Evolutionary conservation across 169 alveolate genomes (phyloP).

Genomic region (Pseudocohnilembus persalinus): DNA sequence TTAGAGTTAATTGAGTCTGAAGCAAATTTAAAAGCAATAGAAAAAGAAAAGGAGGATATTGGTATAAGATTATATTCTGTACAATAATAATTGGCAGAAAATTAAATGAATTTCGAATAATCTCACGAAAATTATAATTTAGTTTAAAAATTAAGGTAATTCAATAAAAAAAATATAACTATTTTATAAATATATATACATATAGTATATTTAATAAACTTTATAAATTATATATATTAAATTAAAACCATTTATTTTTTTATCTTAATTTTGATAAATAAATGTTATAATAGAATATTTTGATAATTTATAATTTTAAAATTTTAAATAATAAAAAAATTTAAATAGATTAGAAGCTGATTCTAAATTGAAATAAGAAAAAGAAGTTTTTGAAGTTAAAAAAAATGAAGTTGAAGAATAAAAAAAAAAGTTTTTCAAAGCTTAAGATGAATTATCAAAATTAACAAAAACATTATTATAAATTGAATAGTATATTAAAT

Average conservation of each 20-base stretch:
- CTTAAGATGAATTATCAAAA: conserved; percentile 89
- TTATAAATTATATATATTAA: no score
- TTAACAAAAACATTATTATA: conserved; percentile 83
- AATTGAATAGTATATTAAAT: conserved; percentile 76
- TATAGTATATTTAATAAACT: no score
- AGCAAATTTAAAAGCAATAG: conserved; percentile 77
- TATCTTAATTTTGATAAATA: no score
- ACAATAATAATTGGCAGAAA: conserved; percentile 84
- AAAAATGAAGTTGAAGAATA: conserved; percentile 82
- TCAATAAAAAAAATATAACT: background rate
- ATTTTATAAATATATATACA: background rate
- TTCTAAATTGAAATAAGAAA: conserved; percentile 63
- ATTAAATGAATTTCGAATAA: conserved; percentile 77
- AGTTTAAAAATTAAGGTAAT: conserved; percentile 67
- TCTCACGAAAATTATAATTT: conserved; percentile 80
- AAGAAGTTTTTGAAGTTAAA: conserved; percentile 67
- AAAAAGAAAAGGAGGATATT: conserved; percentile 80
- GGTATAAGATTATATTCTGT: conserved; percentile 79
- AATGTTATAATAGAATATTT: no score
- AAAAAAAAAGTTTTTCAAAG: conserved; percentile 72
- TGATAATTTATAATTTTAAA: no score
- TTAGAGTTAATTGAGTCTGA: conserved; percentile 75
- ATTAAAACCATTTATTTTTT: background rate
- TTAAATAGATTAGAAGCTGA: conserved; percentile 76
- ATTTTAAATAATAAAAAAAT: no score